phyloP scores from a whole-genome alignment of 164 flowering plant genomes.

The Nymphaea colorata region DNA sequence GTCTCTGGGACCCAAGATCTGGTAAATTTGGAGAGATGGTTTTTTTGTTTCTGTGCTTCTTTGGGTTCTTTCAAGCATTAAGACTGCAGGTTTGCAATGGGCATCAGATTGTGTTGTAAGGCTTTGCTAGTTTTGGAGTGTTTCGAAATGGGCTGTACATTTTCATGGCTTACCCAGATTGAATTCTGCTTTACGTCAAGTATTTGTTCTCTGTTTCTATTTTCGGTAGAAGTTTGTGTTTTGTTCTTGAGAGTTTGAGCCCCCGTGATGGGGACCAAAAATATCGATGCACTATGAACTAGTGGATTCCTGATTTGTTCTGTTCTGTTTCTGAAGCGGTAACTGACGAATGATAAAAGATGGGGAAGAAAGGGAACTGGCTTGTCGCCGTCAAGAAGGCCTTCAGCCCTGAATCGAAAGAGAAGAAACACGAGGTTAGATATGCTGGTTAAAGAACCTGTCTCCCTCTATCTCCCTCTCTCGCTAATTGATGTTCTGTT shows the following conservation, averaged over 20 bases:
- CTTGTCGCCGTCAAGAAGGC: slow-evolving; percentile 72
- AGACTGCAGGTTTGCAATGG: background rate
- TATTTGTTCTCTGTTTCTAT: too few species aligned
- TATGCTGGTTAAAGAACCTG: background rate
- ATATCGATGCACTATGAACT: background rate
- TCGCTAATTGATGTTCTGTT: background rate
- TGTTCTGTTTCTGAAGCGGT: background rate
- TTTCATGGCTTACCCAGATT: background rate
- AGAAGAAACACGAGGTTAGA: slow-evolving; percentile 21
- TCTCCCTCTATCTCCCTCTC: background rate
- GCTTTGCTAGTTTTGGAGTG: background rate
- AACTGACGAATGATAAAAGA: background rate
- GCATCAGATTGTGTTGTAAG: background rate
- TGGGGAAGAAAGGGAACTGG: slow-evolving; percentile 80
- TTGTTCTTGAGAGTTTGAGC: background rate
- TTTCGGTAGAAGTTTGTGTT: background rate
- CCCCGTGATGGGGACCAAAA: background rate
- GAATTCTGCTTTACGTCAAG: too few species aligned
- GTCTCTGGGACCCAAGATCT: background rate
- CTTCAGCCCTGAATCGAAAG: slow-evolving; percentile 51
- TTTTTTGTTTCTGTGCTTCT: background rate
- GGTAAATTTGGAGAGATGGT: background rate
- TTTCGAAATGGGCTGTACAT: background rate
- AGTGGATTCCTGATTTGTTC: background rate
- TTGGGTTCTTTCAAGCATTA: background rate